A percentile compares a stretch with the other conserved stretches of the same genome.
Conservation (phyloP, 768 basidiomycete species). For the Kwoniella dejecticola region DNA sequence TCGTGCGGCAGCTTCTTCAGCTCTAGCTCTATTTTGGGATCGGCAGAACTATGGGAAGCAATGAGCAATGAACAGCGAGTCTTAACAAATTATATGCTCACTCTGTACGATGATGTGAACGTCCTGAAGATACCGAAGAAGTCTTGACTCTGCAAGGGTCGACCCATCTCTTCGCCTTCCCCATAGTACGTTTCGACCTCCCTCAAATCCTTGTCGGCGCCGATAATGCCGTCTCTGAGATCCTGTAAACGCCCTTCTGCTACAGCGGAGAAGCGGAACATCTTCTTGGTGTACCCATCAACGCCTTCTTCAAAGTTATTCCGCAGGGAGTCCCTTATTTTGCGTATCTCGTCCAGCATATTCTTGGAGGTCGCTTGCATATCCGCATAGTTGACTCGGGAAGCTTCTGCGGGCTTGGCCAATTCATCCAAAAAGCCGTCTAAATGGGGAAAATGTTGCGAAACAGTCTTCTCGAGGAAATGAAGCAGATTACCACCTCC, state of each 20-base stretch:
- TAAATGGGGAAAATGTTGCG: conserved; percentile 83
- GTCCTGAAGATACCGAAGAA: conserved; percentile 98
- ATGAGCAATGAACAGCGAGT: neutral
- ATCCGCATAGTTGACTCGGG: conserved; percentile 60
- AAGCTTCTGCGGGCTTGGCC: conserved; percentile 84
- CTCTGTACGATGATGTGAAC: conserved; percentile 82
- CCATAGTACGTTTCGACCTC: conserved; percentile 90
- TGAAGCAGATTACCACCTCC: conserved; percentile 92
- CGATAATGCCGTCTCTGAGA: conserved; percentile 80
- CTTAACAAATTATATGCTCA: conserved; percentile 30
- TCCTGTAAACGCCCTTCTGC: conserved; percentile 77
- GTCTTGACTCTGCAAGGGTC: conserved; percentile 65
- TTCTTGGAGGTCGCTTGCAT: conserved; percentile 60
- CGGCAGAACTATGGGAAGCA: conserved; percentile 81
- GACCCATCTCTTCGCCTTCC: conserved; percentile 68
- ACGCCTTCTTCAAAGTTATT: conserved; percentile 76
- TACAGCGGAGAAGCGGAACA: conserved; percentile 84
- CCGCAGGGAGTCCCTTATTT: conserved; percentile 75
- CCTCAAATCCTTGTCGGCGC: conserved; percentile 77
- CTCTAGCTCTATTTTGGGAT: conserved; percentile 70
- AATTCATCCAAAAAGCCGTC: conserved; percentile 87
- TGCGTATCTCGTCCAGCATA: conserved; percentile 78
- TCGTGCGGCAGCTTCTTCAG: conserved; percentile 68
- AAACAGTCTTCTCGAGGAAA: conserved; percentile 85
- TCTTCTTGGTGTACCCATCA: conserved; percentile 82